Evolutionary conservation across 768 basidiomycete species (phyloP).

Genomic region (Leucocoprinus leucothites): DNA sequence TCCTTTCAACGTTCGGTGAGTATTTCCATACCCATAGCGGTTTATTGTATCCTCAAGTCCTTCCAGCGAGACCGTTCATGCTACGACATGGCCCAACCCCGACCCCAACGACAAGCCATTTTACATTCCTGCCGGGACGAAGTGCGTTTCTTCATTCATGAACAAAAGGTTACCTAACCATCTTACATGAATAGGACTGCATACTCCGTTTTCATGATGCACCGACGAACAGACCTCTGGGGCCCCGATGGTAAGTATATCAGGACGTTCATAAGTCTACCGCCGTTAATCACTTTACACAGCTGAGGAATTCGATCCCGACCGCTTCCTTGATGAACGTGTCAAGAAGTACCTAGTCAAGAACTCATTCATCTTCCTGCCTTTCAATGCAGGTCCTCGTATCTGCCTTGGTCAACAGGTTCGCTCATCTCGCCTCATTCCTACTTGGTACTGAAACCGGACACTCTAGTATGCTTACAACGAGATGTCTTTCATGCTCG

Average conservation of each 20-base stretch:
- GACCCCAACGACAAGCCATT: slow-evolving; percentile 44
- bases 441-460: background rate
- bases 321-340: slow-evolving; percentile 65
- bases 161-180: background rate
- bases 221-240: slow-evolving; percentile 64
- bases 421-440: slow-evolving; percentile 1
- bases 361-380: slow-evolving; percentile 70
- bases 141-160: slow-evolving; percentile 27
- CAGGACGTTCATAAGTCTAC: background rate
- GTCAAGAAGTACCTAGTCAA: slow-evolving; percentile 57
- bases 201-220: slow-evolving; percentile 65
- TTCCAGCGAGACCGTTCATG: slow-evolving; percentile 43
- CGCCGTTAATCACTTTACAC: background rate
- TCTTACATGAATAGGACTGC: slow-evolving; percentile 25
- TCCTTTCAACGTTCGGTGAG: slow-evolving; percentile 50
- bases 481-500: slow-evolving; percentile 61
- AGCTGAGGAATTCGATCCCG: slow-evolving; percentile 71
- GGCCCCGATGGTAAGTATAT: slow-evolving; percentile 57
- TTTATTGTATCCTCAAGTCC: background rate
- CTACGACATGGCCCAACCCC: slow-evolving; percentile 44
- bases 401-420: slow-evolving; percentile 64
- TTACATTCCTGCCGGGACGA: slow-evolving; percentile 50
- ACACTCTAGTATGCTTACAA: slow-evolving; percentile 49
- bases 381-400: slow-evolving; percentile 59
- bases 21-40: background rate